Evolutionary conservation across 441 rosid species (phyloP).

Genomic region (Pelargonium myrrhifolium): DNA sequence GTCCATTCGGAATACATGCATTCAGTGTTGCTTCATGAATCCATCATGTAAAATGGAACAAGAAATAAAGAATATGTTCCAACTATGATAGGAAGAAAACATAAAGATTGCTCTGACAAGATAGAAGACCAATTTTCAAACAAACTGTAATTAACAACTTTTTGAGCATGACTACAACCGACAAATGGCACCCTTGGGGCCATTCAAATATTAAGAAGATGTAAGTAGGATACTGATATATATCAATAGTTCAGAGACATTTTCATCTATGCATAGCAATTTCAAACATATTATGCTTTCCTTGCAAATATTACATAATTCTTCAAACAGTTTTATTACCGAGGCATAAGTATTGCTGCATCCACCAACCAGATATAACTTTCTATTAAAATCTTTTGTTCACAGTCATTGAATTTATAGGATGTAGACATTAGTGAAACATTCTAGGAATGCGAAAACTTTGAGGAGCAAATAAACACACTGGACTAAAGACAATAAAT

Average conservation of each 20-base stretch:
- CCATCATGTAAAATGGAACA: background rate
- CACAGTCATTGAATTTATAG: background rate
- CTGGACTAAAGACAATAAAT: background rate
- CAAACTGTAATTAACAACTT: background rate
- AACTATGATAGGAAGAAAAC: background rate
- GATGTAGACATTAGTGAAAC: background rate
- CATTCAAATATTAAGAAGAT: too few relatives aligned
- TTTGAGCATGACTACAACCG: background rate
- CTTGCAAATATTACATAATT: background rate
- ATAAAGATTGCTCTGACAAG: too few relatives aligned
- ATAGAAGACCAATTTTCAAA: background rate
- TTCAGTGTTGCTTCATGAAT: slow-evolving; percentile 1
- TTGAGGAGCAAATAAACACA: background rate
- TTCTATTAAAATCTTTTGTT: background rate
- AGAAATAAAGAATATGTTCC: background rate
- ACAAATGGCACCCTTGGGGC: background rate
- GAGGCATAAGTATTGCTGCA: too few relatives aligned
- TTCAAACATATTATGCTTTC: background rate
- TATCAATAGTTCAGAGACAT: background rate
- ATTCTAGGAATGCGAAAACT: background rate
- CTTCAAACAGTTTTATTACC: background rate
- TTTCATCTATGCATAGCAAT: background rate
- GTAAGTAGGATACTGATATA: background rate
- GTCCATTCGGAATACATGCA: slow-evolving; percentile 6
- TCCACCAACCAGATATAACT: background rate